A percentile compares a stretch with the other conserved stretches of the same genome.
These are phyloP conservation scores for Puccinia hordei DNA, from an alignment of 1,284 basidiomycete species.

Conservation along the genomic window DNA sequence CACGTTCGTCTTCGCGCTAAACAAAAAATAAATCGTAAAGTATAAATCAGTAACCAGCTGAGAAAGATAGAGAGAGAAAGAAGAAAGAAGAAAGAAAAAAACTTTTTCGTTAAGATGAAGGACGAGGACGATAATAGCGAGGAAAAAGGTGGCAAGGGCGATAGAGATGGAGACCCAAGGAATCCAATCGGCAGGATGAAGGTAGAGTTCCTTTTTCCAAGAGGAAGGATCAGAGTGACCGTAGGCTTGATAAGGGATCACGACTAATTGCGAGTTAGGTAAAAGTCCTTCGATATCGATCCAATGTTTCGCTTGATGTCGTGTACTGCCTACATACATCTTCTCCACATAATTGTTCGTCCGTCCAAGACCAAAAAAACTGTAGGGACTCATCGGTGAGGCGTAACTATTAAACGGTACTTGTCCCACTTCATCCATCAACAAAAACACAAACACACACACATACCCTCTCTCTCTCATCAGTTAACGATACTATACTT, in stretches of 20 bases:
- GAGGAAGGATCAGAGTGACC: conserved; percentile 61
- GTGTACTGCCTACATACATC: conserved; percentile 84
- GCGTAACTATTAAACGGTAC: conserved; percentile 89
- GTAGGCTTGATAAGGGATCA: conserved; percentile 71
- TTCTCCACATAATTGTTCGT: conserved; percentile 99
- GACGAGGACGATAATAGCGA: conserved; percentile 80
- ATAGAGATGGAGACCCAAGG: conserved; percentile 91
- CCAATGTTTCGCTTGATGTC: conserved; percentile 68
- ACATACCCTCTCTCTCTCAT: neutral
- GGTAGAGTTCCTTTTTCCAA: conserved; percentile 87
- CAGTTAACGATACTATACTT: too few species aligned
- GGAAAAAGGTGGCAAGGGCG: conserved; percentile 70
- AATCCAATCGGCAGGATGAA: conserved; percentile 95
- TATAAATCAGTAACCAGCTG: neutral
- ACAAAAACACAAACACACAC: too few species aligned
- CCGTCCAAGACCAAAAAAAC: conserved; percentile 92
- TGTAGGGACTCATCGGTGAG: conserved; percentile 82
- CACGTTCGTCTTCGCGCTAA: conserved; percentile 49
- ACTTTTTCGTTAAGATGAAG: conserved; percentile 85
- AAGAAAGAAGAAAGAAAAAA: conserved; percentile 12
- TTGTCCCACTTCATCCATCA: conserved; percentile 82
- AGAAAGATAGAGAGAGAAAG: neutral
- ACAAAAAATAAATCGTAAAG: neutral
- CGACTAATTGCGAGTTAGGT: conserved; percentile 95
- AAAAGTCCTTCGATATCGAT: conserved; percentile 95